Conservation (phyloP, 306 rosid species). For the Malus sylvestris region DNA sequence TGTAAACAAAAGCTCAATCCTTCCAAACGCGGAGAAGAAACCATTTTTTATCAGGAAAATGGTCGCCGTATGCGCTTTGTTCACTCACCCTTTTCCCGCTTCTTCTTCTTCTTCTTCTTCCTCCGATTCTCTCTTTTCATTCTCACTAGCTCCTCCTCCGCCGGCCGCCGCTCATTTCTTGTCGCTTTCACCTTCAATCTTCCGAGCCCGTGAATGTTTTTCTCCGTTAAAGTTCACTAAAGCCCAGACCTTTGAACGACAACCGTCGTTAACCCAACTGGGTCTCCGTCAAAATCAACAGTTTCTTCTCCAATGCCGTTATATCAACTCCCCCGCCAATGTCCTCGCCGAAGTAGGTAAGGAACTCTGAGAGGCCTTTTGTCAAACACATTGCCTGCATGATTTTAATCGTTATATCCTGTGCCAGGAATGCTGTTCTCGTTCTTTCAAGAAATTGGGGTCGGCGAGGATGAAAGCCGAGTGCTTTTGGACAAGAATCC, state of each 20-base stretch:
- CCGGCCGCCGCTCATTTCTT: constrained; percentile 2
- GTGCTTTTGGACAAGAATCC: constrained; percentile 34
- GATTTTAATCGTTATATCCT: neutral
- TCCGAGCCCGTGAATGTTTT: neutral
- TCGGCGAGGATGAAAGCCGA: constrained; percentile 30
- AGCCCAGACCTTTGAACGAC: constrained; percentile 7
- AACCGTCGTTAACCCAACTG: constrained; percentile 5
- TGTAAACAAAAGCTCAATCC: neutral
- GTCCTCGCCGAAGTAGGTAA: constrained; percentile 26
- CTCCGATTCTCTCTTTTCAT: constrained; percentile 5
- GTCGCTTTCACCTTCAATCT: constrained; percentile 9
- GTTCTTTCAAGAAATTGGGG: constrained; percentile 45
- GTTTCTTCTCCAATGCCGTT: constrained; percentile 21
- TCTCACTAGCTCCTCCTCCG: constrained; percentile 1
- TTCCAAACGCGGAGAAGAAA: neutral
- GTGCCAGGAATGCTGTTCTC: constrained; percentile 41
- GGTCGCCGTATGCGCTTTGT: constrained; percentile 24
- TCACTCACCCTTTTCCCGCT: constrained; percentile 10
- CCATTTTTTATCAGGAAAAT: neutral
- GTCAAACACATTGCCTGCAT: constrained; percentile 32
- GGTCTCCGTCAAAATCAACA: constrained; percentile 15
- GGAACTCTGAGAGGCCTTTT: constrained; percentile 27
- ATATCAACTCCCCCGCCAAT: constrained; percentile 3
- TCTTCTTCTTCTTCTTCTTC: constrained; percentile 15
- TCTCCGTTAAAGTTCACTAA: neutral